Conservation (phyloP, 306 rosid genomes). For the Arachis hypogaea region DNA sequence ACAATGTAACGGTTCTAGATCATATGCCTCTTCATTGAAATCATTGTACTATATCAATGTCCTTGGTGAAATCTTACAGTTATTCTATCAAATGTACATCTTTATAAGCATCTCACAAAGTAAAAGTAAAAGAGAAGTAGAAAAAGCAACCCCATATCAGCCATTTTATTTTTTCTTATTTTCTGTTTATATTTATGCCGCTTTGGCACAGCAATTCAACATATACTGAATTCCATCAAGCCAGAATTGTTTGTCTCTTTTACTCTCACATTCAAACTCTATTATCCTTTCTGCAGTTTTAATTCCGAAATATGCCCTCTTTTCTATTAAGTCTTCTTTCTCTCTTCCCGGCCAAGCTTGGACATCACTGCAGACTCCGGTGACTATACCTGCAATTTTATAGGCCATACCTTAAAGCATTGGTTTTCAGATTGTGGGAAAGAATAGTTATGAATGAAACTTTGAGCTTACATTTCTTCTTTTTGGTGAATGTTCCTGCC, state of each 20-base stretch:
- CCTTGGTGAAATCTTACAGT: constrained; percentile 25
- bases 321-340: constrained; percentile 50
- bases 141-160: constrained; percentile 32
- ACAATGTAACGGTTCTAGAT: constrained; percentile 34
- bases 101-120: constrained; percentile 34
- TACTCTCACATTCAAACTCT: constrained; percentile 84
- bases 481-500: constrained; percentile 86
- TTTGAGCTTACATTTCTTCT: constrained; percentile 80
- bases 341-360: constrained; percentile 81
- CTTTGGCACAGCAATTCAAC: constrained; percentile 66
- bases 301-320: constrained; percentile 80
- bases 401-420: constrained; percentile 36
- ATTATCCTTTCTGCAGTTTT: constrained; percentile 70
- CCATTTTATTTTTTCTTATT: not conserved
- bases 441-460: constrained; percentile 28
- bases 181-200: constrained; percentile 31
- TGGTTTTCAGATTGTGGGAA: constrained; percentile 21
- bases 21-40: constrained; percentile 38
- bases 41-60: constrained; percentile 30
- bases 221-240: constrained; percentile 78
- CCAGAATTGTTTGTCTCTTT: constrained; percentile 76
- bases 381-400: constrained; percentile 71
- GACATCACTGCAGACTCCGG: constrained; percentile 65
- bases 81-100: constrained; percentile 32
- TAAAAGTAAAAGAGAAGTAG: not conserved